A percentile compares a stretch with the other conserved stretches of the same genome.
phyloP scores from a whole-genome alignment of 495 filamentous ascomycete species.

The Daldinia vernicosa region DNA sequence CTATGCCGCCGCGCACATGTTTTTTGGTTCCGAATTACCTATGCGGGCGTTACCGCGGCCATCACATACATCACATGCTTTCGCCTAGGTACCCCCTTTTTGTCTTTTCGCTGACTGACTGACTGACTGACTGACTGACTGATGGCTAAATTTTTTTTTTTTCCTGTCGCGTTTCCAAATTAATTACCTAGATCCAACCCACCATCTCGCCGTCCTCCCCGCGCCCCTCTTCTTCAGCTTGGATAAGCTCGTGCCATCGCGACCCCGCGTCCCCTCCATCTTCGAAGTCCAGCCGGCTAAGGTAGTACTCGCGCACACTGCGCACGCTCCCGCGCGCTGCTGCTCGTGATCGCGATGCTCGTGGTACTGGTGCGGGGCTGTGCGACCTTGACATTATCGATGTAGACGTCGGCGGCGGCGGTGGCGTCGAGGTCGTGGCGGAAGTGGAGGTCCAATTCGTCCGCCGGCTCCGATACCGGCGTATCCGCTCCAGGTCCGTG shows the following conservation, averaged over 20 bases:
- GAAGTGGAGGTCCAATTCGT: conserved; percentile 5
- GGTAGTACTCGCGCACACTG: conserved; percentile 11
- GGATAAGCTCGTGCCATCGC: conserved; percentile 3
- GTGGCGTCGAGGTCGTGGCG: not conserved
- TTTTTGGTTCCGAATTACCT: not conserved
- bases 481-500: conserved; percentile 34
- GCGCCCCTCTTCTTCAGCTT: not conserved
- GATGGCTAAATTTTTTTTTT: not conserved
- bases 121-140: not conserved
- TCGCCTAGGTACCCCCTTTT: not conserved
- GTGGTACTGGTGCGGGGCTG: not conserved
- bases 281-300: conserved; percentile 32
- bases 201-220: not conserved
- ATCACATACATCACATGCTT: not conserved
- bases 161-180: not conserved
- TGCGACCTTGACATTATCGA: not conserved
- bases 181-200: conserved; percentile 20
- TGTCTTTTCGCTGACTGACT: not conserved
- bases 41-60: not conserved
- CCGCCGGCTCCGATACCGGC: conserved; percentile 26
- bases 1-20: not conserved
- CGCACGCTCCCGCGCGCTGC: not conserved
- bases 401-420: not conserved
- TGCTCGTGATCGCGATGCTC: not conserved
- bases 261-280: conserved; percentile 1